Evolutionary conservation across 257 asterid genomes (phyloP).

Genomic region (Salvia hispanica): DNA sequence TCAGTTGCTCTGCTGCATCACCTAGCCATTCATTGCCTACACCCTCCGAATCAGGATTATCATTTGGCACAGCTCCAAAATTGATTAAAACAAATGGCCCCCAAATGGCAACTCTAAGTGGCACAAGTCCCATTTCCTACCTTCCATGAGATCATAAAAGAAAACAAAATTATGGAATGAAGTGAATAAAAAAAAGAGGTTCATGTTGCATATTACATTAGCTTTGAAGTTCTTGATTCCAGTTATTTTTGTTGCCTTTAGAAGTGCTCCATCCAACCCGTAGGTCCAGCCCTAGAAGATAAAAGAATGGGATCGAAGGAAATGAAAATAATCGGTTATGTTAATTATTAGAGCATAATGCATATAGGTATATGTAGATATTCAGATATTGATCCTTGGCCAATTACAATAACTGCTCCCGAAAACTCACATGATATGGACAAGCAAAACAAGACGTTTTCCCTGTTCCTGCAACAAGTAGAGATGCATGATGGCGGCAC

Average conservation of each 20-base stretch:
- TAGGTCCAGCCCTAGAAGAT: conserved; percentile 82
- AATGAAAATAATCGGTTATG: neutral
- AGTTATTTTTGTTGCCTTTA: conserved; percentile 65
- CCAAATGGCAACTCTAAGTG: conserved; percentile 66
- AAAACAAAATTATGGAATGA: conserved; percentile 17
- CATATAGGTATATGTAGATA: neutral
- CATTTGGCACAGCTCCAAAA: conserved; percentile 38
- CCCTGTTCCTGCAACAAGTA: conserved; percentile 76
- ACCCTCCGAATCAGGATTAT: conserved; percentile 34
- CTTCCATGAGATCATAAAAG: conserved; percentile 34
- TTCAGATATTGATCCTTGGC: neutral
- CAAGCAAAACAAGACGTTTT: conserved; percentile 74
- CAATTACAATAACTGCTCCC: too few species aligned
- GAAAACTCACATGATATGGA: conserved; percentile 95
- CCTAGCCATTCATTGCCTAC: conserved; percentile 81
- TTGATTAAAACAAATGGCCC: conserved; percentile 82
- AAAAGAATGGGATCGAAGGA: neutral
- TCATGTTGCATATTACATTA: conserved; percentile 43
- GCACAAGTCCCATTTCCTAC: conserved; percentile 85
- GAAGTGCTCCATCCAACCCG: conserved; percentile 75
- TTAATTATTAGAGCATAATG: too few species aligned
- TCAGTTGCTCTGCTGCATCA: conserved; percentile 58
- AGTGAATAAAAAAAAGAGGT: conserved; percentile 23
- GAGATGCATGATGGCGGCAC: conserved; percentile 91
- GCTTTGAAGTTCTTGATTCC: conserved; percentile 80